These are phyloP conservation scores for Echinochloa phyllopogon DNA, from an alignment of 176 grass and related monocot species.

Conservation along the genomic window DNA sequence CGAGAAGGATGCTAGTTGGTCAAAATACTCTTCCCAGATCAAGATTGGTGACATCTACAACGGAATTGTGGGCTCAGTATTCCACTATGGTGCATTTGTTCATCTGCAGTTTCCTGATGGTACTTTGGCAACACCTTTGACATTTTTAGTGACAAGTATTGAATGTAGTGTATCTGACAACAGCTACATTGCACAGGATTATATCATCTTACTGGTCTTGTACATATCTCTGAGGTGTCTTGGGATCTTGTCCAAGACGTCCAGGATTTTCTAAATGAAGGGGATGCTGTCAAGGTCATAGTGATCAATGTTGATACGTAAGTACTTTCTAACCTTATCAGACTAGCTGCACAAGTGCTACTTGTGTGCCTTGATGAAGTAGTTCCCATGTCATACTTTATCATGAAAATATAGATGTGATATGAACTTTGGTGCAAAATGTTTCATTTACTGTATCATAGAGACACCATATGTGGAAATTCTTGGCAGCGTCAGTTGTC, in stretches of 20 bases:
- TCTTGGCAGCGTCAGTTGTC: neutral
- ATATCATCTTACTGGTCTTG: conserved; percentile 87
- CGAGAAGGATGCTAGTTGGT: conserved; percentile 84
- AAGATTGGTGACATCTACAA: conserved; percentile 64
- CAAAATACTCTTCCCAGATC: conserved; percentile 62
- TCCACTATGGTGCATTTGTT: conserved; percentile 92
- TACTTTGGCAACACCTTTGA: conserved; percentile 37
- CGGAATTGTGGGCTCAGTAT: conserved; percentile 73
- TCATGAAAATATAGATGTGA: neutral
- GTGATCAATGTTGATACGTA: conserved; percentile 75
- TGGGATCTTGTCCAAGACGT: conserved; percentile 98
- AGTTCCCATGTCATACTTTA: neutral
- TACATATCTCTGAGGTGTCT: conserved; percentile 94
- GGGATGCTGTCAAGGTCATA: conserved; percentile 73
- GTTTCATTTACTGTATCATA: neutral
- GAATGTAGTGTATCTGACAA: conserved; percentile 22
- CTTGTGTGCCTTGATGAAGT: neutral
- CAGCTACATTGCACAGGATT: conserved; percentile 48
- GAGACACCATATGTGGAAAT: neutral
- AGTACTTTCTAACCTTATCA: conserved; percentile 31
- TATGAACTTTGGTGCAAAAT: neutral
- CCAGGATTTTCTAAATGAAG: conserved; percentile 79
- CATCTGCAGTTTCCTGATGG: conserved; percentile 88
- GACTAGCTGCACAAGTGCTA: neutral
- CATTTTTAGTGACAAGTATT: conserved; percentile 18